Evolutionary conservation across 2,329 filamentous ascomycete genomes (phyloP), one percentile per base, ranked within the genome.

Genomic region (Magnaporthiopsis incrustans): DNA sequence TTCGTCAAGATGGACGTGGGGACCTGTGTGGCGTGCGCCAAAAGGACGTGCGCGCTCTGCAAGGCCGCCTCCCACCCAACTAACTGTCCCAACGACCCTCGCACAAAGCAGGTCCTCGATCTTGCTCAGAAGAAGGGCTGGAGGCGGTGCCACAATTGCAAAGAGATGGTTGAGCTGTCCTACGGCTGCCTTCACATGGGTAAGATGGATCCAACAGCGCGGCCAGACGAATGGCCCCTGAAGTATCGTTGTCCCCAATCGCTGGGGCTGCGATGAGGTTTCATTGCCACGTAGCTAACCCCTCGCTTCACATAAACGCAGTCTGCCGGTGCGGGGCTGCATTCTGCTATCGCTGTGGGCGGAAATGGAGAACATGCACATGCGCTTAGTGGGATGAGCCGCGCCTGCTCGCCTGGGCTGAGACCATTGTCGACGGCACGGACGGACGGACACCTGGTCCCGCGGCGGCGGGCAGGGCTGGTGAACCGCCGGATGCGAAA

Each of bases 141-240:
- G 84, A 78, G 82, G 69, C 73, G 78, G 2, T 87, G 85, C 65
- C 70, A 69, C 4, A 64, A 66, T 0, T 87, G 85, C 67, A 68
- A 66, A 2, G 65, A 73, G 0, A 44, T 87, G 15, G 76, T 87
- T 0, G 82, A 85, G 70, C 71, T 84, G 0, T 35, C 69, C 0
- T n/a, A 50, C 0, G 84, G 85, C 1, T 87, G 85, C 65, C 75
- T 82, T 62, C 84, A 87, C 62, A 86, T 87, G 4, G 82, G 84
- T 86, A 67, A 69, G 81, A n/a, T n/a, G 30, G 30, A 30, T 30
- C 30, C 30, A 30, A 30, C 27, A 30, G 27, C 27, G 5, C 27
- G 27, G 3, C 27, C 5, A 5, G 30, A 30, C 4, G 7, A 30
- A 30, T 4, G 30, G 7, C 30, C 22, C 33, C 8, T 11, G 33